phyloP scores from a whole-genome alignment of 768 basidiomycete genomes.

The Candolleomyces efflorescens region DNA sequence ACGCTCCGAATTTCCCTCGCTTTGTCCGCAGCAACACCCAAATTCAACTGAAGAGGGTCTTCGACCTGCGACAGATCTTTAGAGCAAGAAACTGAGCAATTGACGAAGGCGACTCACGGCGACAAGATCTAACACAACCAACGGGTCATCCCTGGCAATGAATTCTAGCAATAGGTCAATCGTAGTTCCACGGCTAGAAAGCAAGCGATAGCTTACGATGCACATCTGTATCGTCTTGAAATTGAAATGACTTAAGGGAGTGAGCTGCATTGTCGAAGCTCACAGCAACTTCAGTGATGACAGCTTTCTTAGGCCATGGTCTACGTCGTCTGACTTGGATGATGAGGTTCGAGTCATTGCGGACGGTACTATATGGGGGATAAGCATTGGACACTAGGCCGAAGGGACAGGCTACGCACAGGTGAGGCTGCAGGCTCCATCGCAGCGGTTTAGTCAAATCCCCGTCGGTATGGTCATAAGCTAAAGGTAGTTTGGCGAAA shows the following conservation, averaged over 20 bases:
- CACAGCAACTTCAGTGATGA: conserved; percentile 2
- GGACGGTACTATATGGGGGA: conserved; percentile 4
- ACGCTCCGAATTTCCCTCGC: conserved; percentile 10
- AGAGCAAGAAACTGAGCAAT: neutral
- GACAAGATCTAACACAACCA: conserved; percentile 10
- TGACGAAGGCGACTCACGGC: conserved; percentile 2
- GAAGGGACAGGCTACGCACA: conserved; percentile 3
- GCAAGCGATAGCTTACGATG: neutral
- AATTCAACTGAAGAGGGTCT: conserved; percentile 4
- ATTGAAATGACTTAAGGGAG: neutral
- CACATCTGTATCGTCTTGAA: conserved; percentile 2
- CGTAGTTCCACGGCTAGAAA: neutral
- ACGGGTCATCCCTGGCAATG: conserved; percentile 10
- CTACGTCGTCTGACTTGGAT: conserved; percentile 10
- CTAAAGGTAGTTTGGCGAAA: conserved; percentile 7
- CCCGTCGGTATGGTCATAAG: conserved; percentile 2
- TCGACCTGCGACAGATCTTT: neutral
- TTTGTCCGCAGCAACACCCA: conserved; percentile 9
- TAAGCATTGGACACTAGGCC: neutral
- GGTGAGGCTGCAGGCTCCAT: conserved; percentile 11
- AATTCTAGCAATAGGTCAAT: neutral
- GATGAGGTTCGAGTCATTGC: neutral
- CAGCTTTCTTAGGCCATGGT: conserved; percentile 5
- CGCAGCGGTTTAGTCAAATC: conserved; percentile 1
- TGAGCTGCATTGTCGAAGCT: conserved; percentile 1